These are phyloP conservation scores for Mortierella sp. DNA, from an alignment of 371 early-diverging fungal genomes.

Conservation along the genomic window DNA sequence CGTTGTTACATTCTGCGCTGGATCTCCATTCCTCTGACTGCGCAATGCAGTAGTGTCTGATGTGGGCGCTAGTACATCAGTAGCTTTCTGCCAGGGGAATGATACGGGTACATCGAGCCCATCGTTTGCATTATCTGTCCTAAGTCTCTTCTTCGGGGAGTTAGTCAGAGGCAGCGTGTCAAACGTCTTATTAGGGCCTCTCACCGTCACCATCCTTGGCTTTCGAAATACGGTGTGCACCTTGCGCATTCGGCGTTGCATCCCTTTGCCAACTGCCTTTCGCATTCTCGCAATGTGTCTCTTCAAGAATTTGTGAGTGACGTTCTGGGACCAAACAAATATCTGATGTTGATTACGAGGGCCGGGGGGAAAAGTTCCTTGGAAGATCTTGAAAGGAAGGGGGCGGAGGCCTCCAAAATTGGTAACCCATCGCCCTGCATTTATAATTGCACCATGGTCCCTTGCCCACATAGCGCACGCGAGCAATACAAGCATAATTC, in stretches of 20 bases:
- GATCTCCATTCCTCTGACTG: background rate
- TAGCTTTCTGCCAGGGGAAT: constrained; percentile 17
- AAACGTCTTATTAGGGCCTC: constrained; percentile 18
- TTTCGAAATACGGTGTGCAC: constrained; percentile 3
- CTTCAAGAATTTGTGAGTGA: constrained; percentile 41
- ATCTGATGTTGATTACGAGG: constrained; percentile 26
- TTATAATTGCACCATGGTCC: constrained; percentile 29
- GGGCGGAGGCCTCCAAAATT: constrained; percentile 46
- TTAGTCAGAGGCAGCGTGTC: constrained; percentile 4
- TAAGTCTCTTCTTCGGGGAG: constrained; percentile 17
- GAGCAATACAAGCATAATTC: constrained; percentile 68
- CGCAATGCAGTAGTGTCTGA: background rate
- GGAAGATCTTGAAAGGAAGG: constrained; percentile 32
- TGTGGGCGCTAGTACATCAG: background rate
- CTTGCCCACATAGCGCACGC: constrained; percentile 53
- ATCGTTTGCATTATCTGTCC: background rate
- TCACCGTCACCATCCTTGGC: background rate
- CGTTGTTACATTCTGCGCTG: background rate
- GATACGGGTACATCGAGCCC: background rate
- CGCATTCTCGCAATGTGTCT: constrained; percentile 46
- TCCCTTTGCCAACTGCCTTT: constrained; percentile 16
- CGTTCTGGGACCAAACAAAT: constrained; percentile 34
- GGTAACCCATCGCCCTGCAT: constrained; percentile 34
- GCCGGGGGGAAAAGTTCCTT: constrained; percentile 28
- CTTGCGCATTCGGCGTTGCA: constrained; percentile 17